Percentiles rank a stretch among this genome's conserved stretches.
These are phyloP conservation scores for Blastocystis sp. DNA, from an alignment of 352 stramenopile genomes.

Conservation along the genomic window DNA sequence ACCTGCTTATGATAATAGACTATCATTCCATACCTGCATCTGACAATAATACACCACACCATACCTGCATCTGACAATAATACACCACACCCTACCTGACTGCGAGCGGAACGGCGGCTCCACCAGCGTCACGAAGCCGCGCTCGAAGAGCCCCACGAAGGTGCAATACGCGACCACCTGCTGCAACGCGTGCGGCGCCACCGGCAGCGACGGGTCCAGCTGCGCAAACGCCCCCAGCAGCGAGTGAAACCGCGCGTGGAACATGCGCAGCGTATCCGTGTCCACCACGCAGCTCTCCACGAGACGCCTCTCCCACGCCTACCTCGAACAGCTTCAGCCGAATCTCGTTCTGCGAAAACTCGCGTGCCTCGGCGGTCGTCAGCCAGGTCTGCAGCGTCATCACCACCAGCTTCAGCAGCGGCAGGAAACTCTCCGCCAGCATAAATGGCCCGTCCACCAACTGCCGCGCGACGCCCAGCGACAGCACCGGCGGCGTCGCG, in stretches of 20 bases:
- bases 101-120: conserved; percentile 16
- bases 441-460: conserved; percentile 79
- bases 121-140: not conserved
- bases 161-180: conserved; percentile 59
- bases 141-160: conserved; percentile 60
- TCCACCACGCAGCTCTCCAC: conserved; percentile 80
- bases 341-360: conserved; percentile 76
- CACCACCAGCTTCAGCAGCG: conserved; percentile 88
- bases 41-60: too few relatives aligned
- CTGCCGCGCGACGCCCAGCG: conserved; percentile 59
- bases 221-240: conserved; percentile 77
- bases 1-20: too few relatives aligned
- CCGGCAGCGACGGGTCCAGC: not conserved
- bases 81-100: not conserved
- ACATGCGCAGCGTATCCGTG: conserved; percentile 89
- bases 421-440: conserved; percentile 90
- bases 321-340: conserved; percentile 51
- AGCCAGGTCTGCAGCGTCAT: conserved; percentile 78
- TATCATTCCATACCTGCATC: too few relatives aligned
- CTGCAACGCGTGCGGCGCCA: not conserved
- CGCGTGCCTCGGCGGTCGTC: conserved; percentile 81
- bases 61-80: not conserved
- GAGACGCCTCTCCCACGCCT: conserved; percentile 65
- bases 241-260: conserved; percentile 87
- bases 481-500: not conserved